phyloP scores from a whole-genome alignment of 192 early-diverging fungal genomes.

The Entomortierella parvispora region DNA sequence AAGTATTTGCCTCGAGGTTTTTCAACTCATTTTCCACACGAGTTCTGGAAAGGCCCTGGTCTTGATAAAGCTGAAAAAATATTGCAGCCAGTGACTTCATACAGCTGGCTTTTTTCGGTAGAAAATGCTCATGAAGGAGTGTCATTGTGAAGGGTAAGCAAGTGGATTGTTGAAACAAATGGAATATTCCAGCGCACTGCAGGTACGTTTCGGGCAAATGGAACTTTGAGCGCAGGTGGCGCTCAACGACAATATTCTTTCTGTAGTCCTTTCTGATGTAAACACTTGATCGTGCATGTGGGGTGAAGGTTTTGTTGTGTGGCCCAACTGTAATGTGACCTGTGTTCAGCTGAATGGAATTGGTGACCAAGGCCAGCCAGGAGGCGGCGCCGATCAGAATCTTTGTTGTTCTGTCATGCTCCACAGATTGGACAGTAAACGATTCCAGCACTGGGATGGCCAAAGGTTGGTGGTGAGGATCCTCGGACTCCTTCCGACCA shows the following conservation, averaged over 20 bases:
- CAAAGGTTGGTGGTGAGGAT: constrained; percentile 5
- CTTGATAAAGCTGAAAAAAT: too few species aligned
- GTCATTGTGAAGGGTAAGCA: background rate
- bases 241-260: background rate
- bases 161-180: background rate
- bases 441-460: background rate
- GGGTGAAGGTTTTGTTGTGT: constrained; percentile 3
- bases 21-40: too few species aligned
- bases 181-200: constrained; percentile 4
- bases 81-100: too few species aligned
- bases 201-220: background rate
- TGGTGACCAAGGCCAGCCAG: constrained; percentile 4
- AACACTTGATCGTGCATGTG: background rate
- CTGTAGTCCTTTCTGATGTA: background rate
- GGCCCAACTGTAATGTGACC: constrained; percentile 1
- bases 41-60: too few species aligned
- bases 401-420: background rate
- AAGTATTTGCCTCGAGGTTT: too few species aligned
- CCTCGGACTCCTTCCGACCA: background rate
- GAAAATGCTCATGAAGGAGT: too few species aligned
- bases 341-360: background rate
- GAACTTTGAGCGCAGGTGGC: constrained; percentile 8
- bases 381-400: constrained; percentile 1
- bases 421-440: background rate
- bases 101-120: too few species aligned